Base-by-base conservation (phyloP, 257 asterid species). In the Voacanga thouarsii region DNA sequence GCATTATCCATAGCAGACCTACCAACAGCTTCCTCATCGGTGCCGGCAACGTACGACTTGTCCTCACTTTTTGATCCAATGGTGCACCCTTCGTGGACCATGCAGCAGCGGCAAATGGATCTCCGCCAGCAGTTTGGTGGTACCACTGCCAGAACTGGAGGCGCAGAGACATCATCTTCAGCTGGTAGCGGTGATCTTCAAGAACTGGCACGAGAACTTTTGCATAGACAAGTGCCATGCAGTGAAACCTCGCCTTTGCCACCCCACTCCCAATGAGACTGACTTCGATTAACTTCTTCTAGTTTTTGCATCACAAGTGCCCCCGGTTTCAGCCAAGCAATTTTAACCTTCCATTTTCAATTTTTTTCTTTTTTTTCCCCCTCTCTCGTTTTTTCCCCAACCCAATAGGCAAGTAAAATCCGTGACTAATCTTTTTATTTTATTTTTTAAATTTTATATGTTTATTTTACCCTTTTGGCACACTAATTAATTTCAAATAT, bases 191-290 rank as follows among this genome's bases (percentile, higher is more conserved):
- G 89, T 8, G 98, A 94, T 79, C 97, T 94, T 69, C 97, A 94
- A 57, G 97, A 92, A 75, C 82, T 94, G 84, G 98, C 96, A 3
- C 88, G 90, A 30, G 96, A 91, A 81, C 93, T 93, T 68, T 84
- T 91, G 55, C 89, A 84, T 79, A 84, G 96, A 67, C 96, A 83
- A 12, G 77, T 88, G 81, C 80, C 90, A 39, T 91, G 96, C 92
- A 85, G 86, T 39, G 88, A 86, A 73, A 44, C 78, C n/a, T 37
- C 90, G 55, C 64, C 79, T 75, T 79, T 85, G 85, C 89, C 89
- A 63, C 87, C 94, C 15, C 89, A 86, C 61, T 78, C 92, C 56
- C 79, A 81, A 69, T 84, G 82, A 79, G 65, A 30, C 68, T 21
- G 60, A 33, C 45, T 59, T 45, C 16, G 21, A 70, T 45, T 71